These are phyloP conservation scores for Arachnomyces sp. DNA, from an alignment of 2,329 filamentous ascomycete genomes.

Conservation along the genomic window DNA sequence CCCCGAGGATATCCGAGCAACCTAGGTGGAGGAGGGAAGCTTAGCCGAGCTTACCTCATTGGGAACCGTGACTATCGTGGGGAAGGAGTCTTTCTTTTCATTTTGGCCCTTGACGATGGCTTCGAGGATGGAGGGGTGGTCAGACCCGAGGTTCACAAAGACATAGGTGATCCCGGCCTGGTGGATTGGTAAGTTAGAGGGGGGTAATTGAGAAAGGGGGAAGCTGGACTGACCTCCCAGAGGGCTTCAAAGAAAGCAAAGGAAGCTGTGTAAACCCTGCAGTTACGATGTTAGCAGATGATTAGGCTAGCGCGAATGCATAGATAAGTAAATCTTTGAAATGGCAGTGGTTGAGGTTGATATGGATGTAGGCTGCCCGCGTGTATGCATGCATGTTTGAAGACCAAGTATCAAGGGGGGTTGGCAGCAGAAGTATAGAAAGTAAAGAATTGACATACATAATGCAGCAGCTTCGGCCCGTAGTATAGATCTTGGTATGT, in stretches of 20 bases:
- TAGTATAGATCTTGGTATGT: no score
- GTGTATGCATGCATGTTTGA: no score
- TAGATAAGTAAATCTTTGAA: no score
- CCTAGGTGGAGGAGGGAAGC: background rate
- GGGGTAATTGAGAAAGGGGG: background rate
- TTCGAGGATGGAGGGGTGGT: conserved; percentile 67
- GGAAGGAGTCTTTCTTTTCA: conserved; percentile 57
- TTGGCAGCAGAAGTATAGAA: no score
- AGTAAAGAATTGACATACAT: no score
- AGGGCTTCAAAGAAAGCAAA: conserved; percentile 77
- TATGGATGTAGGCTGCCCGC: no score
- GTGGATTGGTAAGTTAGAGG: conserved; percentile 5
- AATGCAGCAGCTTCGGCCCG: no score
- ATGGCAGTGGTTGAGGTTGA: no score
- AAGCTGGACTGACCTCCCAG: conserved; percentile 55
- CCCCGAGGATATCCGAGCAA: conserved; percentile 9
- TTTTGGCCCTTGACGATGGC: conserved; percentile 69
- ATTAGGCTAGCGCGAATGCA: background rate
- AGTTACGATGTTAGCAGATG: conserved; percentile 1
- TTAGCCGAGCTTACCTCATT: conserved; percentile 54
- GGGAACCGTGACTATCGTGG: conserved; percentile 67
- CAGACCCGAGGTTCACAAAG: conserved; percentile 48
- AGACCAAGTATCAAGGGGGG: no score
- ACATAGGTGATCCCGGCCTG: conserved; percentile 44
- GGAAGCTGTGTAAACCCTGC: conserved; percentile 56